These are phyloP conservation scores for Phytophthora niederhauseri DNA, from an alignment of 352 stramenopile genomes.

Conservation along the genomic window DNA sequence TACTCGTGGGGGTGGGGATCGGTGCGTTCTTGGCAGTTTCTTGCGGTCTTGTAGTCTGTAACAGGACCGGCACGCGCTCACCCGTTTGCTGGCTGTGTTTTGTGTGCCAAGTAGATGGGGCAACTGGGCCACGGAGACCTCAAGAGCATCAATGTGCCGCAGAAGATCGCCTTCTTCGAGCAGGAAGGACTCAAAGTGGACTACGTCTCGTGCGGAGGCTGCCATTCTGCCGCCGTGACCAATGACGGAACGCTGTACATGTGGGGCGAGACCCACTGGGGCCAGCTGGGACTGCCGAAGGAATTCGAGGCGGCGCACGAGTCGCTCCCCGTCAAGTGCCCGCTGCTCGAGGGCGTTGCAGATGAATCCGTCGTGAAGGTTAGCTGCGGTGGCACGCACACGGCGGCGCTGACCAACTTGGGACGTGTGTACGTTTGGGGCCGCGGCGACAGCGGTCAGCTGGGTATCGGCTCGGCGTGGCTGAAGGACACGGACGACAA, in stretches of 20 bases:
- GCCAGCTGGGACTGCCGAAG: slow-evolving; percentile 74
- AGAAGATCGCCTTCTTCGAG: slow-evolving; percentile 69
- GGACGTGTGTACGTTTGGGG: slow-evolving; percentile 84
- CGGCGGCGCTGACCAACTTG: slow-evolving; percentile 67
- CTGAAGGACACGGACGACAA: slow-evolving; percentile 67
- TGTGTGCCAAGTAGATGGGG: slow-evolving; percentile 57
- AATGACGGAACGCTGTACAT: slow-evolving; percentile 75
- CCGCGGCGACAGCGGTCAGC: slow-evolving; percentile 75
- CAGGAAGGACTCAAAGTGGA: slow-evolving; percentile 53
- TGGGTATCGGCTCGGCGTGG: slow-evolving; percentile 72
- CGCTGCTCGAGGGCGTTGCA: slow-evolving; percentile 49
- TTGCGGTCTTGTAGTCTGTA: neutral
- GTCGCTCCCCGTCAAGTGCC: slow-evolving; percentile 69
- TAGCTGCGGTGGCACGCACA: slow-evolving; percentile 82
- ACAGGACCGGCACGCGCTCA: neutral
- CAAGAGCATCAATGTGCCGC: slow-evolving; percentile 70
- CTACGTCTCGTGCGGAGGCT: slow-evolving; percentile 84
- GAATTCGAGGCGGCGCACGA: slow-evolving; percentile 65
- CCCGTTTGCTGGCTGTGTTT: slow-evolving; percentile 13
- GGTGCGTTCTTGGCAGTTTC: slow-evolving; percentile 40
- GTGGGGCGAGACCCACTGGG: slow-evolving; percentile 87
- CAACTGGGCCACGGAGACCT: slow-evolving; percentile 79
- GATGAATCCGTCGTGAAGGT: slow-evolving; percentile 75
- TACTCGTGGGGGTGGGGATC: slow-evolving; percentile 85
- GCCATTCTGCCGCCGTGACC: slow-evolving; percentile 80